phyloP scores from a whole-genome alignment of 169 alveolate genomes.

The Cryptosporidium parvum region DNA sequence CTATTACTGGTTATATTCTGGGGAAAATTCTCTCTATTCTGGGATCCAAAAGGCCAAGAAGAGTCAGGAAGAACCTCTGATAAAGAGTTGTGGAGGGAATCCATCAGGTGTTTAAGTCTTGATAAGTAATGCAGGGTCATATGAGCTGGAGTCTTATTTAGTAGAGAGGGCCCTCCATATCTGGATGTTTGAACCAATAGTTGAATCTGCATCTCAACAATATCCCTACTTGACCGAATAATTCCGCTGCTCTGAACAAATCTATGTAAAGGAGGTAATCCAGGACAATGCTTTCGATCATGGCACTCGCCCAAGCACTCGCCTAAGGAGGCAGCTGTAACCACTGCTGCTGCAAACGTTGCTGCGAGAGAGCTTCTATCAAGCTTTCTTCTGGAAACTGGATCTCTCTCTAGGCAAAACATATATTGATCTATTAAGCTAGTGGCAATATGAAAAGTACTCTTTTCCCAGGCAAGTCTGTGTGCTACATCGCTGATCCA shows the following conservation, averaged over 20 bases:
- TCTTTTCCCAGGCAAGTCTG: conserved; percentile 68
- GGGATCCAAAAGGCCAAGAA: conserved; percentile 23
- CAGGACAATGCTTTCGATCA: conserved; percentile 60
- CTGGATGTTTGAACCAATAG: conserved; percentile 54
- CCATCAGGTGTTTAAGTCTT: conserved; percentile 43
- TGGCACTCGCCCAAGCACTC: conserved; percentile 67
- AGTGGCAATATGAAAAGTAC: conserved; percentile 62
- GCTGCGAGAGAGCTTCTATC: conserved; percentile 66
- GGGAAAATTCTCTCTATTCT: background rate
- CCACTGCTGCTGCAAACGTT: conserved; percentile 70
- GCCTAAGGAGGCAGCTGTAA: conserved; percentile 64
- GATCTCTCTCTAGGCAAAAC: conserved; percentile 61
- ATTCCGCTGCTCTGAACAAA: conserved; percentile 66
- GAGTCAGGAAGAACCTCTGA: conserved; percentile 2
- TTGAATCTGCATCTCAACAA: conserved; percentile 67
- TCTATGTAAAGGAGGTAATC: conserved; percentile 63
- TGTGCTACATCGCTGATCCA: conserved; percentile 74
- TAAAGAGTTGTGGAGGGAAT: conserved; percentile 16
- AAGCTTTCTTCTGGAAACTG: conserved; percentile 37
- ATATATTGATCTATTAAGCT: conserved; percentile 52
- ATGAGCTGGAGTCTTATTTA: conserved; percentile 65
- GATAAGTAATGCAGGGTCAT: conserved; percentile 56
- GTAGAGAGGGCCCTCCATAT: conserved; percentile 51
- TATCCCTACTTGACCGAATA: conserved; percentile 43
- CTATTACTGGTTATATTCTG: background rate